A percentile compares a stretch with the other conserved stretches of the same genome.
These are phyloP conservation scores for Monosporascus sp. DNA, from an alignment of 2,329 filamentous ascomycete genomes.

Conservation along the genomic window DNA sequence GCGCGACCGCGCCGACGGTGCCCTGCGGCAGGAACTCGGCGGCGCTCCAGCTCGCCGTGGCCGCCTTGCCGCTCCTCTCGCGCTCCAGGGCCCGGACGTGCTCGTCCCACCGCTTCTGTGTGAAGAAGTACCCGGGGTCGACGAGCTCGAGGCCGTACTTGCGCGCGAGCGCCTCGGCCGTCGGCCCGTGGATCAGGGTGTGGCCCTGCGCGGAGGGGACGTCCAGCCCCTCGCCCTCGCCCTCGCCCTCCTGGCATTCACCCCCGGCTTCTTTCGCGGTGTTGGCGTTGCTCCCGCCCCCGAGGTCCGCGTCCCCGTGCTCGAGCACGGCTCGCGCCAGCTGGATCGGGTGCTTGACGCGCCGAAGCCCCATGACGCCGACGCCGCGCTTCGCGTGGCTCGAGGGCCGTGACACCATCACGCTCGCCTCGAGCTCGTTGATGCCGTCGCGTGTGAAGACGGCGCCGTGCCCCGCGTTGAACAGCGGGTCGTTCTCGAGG, in stretches of 20 bases:
- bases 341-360: constrained; percentile 74
- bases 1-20: constrained; percentile 75
- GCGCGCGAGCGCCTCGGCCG: constrained; percentile 64
- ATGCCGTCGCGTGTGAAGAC: constrained; percentile 80
- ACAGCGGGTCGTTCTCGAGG: constrained; percentile 75
- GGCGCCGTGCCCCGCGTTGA: constrained; percentile 79
- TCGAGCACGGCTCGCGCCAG: constrained; percentile 68
- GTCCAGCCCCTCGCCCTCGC: constrained; percentile 23
- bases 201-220: constrained; percentile 62
- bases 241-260: constrained; percentile 16
- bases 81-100: constrained; percentile 55
- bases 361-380: constrained; percentile 66
- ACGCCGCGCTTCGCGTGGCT: constrained; percentile 71
- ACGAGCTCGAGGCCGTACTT: constrained; percentile 68
- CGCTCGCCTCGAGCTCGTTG: constrained; percentile 79
- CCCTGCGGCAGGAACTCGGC: constrained; percentile 73
- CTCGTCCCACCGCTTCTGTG: constrained; percentile 72
- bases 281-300: constrained; percentile 9
- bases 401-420: constrained; percentile 66
- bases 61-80: constrained; percentile 33
- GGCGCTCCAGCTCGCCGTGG: constrained; percentile 48
- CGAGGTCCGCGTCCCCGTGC: constrained; percentile 57
- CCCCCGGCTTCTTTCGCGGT: constrained; percentile 11
- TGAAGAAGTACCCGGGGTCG: constrained; percentile 70
- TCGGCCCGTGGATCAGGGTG: constrained; percentile 60